A percentile compares a stretch with the other conserved stretches of the same genome.
Evolutionary conservation across 78 protist genomes (phyloP).

Genomic region (Protostelium mycophagum): DNA sequence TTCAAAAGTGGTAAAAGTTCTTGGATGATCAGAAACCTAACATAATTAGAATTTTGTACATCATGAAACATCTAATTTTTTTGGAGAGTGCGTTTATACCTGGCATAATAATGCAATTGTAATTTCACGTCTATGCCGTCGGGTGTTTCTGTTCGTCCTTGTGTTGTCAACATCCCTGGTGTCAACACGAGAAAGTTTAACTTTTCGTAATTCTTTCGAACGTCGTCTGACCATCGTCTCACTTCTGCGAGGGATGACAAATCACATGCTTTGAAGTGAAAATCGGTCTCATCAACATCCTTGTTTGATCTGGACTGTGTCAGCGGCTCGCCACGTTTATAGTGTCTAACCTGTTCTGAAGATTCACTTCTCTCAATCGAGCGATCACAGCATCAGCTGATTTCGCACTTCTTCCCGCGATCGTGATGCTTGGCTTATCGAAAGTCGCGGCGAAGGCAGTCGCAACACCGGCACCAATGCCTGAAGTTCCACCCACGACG

Average conservation of each 20-base stretch:
- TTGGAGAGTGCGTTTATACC: background rate
- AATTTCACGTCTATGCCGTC: background rate
- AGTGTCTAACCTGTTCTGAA: background rate
- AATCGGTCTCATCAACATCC: background rate
- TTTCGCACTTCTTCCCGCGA: background rate
- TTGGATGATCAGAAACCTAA: background rate
- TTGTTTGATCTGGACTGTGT: no score
- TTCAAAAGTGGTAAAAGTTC: background rate
- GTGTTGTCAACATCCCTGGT: background rate
- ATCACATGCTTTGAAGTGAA: background rate
- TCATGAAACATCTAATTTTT: no score
- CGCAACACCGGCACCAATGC: background rate
- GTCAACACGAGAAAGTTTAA: background rate
- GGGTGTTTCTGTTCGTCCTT: background rate
- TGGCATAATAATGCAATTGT: background rate
- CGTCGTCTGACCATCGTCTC: background rate
- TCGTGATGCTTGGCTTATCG: background rate
- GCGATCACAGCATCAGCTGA: background rate
- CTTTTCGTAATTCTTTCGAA: background rate
- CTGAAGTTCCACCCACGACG: background rate
- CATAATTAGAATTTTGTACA: no score
- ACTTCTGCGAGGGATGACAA: background rate
- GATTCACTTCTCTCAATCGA: background rate
- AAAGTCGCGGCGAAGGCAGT: background rate
- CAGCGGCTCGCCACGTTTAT: no score